Percentiles rank a stretch among this genome's conserved stretches.
Evolutionary conservation across 2,329 filamentous ascomycete genomes (phyloP).

Genomic region (Parastagonospora nodorum): DNA sequence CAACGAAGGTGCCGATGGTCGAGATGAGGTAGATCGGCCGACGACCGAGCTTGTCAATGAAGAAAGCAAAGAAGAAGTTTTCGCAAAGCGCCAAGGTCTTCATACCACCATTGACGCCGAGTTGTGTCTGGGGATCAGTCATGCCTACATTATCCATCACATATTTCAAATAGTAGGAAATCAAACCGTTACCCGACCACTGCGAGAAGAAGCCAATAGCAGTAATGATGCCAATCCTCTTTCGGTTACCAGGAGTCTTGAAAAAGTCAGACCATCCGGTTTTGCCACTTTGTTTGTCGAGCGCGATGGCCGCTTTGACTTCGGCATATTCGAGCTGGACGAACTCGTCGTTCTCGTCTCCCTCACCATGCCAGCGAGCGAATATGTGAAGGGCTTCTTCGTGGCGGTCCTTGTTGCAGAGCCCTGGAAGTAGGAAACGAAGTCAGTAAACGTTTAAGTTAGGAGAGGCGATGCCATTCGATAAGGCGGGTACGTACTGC

Average conservation of each 20-base stretch:
- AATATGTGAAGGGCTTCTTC: constrained; percentile 61
- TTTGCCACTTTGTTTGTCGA: constrained; percentile 10
- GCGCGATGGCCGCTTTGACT: constrained; percentile 25
- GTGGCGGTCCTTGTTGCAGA: constrained; percentile 58
- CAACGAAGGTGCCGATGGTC: constrained; percentile 49
- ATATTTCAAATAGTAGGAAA: constrained; percentile 44
- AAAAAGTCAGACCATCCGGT: constrained; percentile 23
- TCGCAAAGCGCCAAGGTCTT: constrained; percentile 47
- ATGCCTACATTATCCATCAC: constrained; percentile 48
- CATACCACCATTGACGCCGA: constrained; percentile 47
- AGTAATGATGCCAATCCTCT: constrained; percentile 48
- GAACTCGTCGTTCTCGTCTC: constrained; percentile 39
- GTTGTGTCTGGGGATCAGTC: constrained; percentile 39
- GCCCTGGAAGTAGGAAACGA: constrained; percentile 2
- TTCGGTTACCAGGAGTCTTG: constrained; percentile 42
- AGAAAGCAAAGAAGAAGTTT: constrained; percentile 38
- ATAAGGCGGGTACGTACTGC: too few relatives aligned
- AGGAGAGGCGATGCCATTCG: too few relatives aligned
- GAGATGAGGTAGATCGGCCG: constrained; percentile 51
- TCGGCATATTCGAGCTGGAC: constrained; percentile 22
- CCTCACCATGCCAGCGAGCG: constrained; percentile 57
- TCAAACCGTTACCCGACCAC: constrained; percentile 48
- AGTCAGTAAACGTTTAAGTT: too few relatives aligned
- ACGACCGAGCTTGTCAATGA: constrained; percentile 47
- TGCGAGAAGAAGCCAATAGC: constrained; percentile 46